Evolutionary conservation across 2,329 filamentous ascomycete genomes (phyloP), one percentile per base, ranked within the genome.

Genomic region (Purpureocillium lavendulum): DNA sequence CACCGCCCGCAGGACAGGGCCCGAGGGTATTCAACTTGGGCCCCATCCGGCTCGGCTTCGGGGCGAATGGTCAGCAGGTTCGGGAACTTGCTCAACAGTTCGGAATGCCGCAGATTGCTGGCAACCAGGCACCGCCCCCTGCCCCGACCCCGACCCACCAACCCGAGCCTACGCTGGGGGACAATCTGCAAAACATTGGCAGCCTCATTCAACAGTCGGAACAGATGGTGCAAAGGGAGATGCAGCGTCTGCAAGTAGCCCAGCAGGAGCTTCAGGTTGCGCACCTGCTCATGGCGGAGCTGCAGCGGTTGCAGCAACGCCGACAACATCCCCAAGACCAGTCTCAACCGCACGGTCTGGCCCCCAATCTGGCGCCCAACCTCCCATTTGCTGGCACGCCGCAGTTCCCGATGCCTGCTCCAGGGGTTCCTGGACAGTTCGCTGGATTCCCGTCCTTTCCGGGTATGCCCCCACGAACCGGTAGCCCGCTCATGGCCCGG

Each of bases 31-130:
- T 83, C 50, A 83, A 86, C 49, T 63, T 92, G 35, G 86, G 86
- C 1, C 86, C 86, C 2, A 65, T 92, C 26, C 70, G 84, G 21
- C 65, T 92, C 16, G 85, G 82, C 0, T 85, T 90, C 50, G 85
- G 82, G n/a, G 80, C 85, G 67, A 83, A 60, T 58, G 81, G 61
- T 59, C 65, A 72, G 15, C 76, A 86, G 42, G 71, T 86, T 28
- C 73, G 79, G 40, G 80, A 86, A 46, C 65, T 87, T 48, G 80
- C 77, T 5, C 76, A 81, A 43, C 76, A 77, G 44, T 68, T 85
- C 49, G 77, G 75, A 18, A 51, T 69, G 15, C 65, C 63, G 5
- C 57, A 54, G 30, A 52, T 47, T 11, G 50, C 42, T 31, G 43
- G 48, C 14, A 51, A 54, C 24, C 51, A 52, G 35, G 41, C 43